A percentile compares a stretch with the other conserved stretches of the same genome.
Evolutionary conservation across 2,329 filamentous ascomycete species (phyloP).

Genomic region (Lachnellula arida): DNA sequence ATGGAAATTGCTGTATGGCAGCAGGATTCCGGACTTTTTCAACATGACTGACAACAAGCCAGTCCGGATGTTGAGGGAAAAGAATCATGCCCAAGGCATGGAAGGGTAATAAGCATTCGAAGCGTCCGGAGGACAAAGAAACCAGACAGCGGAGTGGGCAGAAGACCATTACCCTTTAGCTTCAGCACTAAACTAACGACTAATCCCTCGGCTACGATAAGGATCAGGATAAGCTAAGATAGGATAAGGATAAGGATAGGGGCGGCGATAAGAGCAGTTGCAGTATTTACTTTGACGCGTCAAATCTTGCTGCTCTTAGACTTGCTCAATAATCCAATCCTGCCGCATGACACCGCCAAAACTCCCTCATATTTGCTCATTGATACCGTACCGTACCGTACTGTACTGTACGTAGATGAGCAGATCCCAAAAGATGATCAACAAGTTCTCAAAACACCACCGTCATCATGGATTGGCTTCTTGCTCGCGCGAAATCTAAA

Average conservation of each 20-base stretch:
- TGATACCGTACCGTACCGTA: background rate
- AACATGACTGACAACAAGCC: slow-evolving; percentile 35
- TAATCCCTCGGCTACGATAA: background rate
- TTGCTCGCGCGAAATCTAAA: background rate
- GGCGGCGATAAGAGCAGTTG: too few relatives aligned
- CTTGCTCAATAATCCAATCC: too few relatives aligned
- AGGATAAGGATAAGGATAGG: too few relatives aligned
- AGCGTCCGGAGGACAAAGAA: background rate
- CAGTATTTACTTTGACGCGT: too few relatives aligned
- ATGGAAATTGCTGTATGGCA: slow-evolving; percentile 36
- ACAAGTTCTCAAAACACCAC: background rate
- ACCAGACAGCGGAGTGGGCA: background rate
- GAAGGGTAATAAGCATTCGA: background rate
- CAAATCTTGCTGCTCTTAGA: too few relatives aligned
- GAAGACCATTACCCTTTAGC: background rate
- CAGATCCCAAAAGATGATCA: background rate
- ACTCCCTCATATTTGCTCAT: background rate
- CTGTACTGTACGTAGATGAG: background rate
- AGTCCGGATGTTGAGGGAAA: slow-evolving; percentile 1
- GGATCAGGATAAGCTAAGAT: too few relatives aligned
- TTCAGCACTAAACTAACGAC: background rate
- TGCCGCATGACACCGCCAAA: background rate
- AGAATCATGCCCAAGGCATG: slow-evolving; percentile 2
- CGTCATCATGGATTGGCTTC: slow-evolving; percentile 5
- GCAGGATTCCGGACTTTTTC: slow-evolving; percentile 39